Evolutionary conservation across 2,329 filamentous ascomycete genomes (phyloP).

Genomic region (Hypoxylon sp.): DNA sequence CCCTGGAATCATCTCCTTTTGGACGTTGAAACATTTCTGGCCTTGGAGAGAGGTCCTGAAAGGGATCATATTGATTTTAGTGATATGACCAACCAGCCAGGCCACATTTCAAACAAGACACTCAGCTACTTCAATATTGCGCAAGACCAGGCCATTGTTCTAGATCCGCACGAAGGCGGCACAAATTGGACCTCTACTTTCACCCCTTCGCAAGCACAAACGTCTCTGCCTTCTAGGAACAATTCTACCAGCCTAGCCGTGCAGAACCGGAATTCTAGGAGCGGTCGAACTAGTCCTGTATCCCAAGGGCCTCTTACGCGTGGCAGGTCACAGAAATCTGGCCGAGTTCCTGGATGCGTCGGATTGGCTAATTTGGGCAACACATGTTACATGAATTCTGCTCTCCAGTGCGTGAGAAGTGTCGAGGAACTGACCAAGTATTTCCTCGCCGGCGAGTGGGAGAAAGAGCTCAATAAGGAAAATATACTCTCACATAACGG

Average conservation of each 20-base stretch:
- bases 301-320: slow-evolving; percentile 73
- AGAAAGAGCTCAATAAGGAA: slow-evolving; percentile 82
- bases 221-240: slow-evolving; percentile 54
- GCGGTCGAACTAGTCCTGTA: slow-evolving; percentile 77
- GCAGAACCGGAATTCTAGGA: slow-evolving; percentile 61
- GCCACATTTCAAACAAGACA: slow-evolving; percentile 80
- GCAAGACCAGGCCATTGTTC: slow-evolving; percentile 81
- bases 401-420: slow-evolving; percentile 91
- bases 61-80: slow-evolving; percentile 72
- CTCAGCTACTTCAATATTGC: slow-evolving; percentile 75
- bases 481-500: slow-evolving; percentile 91
- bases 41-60: slow-evolving; percentile 72
- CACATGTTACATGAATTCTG: slow-evolving; percentile 99
- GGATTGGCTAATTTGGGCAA: slow-evolving; percentile 93
- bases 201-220: slow-evolving; percentile 47
- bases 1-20: slow-evolving; percentile 66
- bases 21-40: slow-evolving; percentile 71
- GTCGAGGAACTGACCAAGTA: slow-evolving; percentile 95
- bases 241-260: slow-evolving; percentile 52
- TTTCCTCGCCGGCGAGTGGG: slow-evolving; percentile 81
- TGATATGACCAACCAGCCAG: slow-evolving; percentile 79
- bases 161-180: slow-evolving; percentile 80
- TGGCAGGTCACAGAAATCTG: slow-evolving; percentile 76
- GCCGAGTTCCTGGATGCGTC: slow-evolving; percentile 79
- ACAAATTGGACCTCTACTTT: slow-evolving; percentile 69